Evolutionary conservation across 805 yeast genomes (phyloP).

Genomic region (Torulaspora delbrueckii): DNA sequence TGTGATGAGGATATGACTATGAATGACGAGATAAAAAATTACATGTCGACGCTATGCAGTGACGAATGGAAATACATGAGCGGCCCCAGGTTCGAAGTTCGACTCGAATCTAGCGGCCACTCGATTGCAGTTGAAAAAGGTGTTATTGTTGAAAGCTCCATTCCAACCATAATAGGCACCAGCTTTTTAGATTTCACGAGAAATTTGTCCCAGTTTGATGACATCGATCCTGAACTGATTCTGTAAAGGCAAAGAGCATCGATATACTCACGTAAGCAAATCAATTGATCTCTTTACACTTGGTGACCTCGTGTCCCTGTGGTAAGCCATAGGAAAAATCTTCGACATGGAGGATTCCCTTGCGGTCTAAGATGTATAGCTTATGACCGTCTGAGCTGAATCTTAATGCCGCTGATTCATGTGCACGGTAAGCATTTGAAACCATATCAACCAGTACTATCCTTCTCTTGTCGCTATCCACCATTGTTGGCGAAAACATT

Average conservation of each 20-base stretch:
- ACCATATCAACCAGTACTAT: conserved; percentile 63
- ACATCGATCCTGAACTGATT: conserved; percentile 1
- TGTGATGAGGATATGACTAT: conserved; percentile 31
- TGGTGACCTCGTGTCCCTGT: conserved; percentile 58
- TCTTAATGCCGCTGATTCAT: conserved; percentile 72
- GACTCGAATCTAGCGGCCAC: conserved; percentile 35
- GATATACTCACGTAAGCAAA: not conserved
- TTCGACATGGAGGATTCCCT: conserved; percentile 70
- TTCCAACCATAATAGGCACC: conserved; percentile 13
- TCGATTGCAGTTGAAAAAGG: conserved; percentile 52
- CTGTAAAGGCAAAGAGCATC: not conserved
- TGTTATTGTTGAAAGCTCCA: conserved; percentile 16
- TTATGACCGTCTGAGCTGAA: conserved; percentile 82
- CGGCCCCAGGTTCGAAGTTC: conserved; percentile 69
- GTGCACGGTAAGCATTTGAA: conserved; percentile 62
- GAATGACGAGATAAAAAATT: conserved; percentile 39
- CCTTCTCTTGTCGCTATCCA: conserved; percentile 49
- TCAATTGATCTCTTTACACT: conserved; percentile 53
- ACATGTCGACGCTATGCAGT: conserved; percentile 41
- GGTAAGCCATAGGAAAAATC: conserved; percentile 88
- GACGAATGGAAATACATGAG: conserved; percentile 76
- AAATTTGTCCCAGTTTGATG: not conserved
- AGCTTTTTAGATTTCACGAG: conserved; percentile 18
- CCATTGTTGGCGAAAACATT: conserved; percentile 57
- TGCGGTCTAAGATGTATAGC: conserved; percentile 70